Evolutionary conservation across 2,329 filamentous ascomycete species (phyloP).

Genomic region (Paecilomyces fulvus): DNA sequence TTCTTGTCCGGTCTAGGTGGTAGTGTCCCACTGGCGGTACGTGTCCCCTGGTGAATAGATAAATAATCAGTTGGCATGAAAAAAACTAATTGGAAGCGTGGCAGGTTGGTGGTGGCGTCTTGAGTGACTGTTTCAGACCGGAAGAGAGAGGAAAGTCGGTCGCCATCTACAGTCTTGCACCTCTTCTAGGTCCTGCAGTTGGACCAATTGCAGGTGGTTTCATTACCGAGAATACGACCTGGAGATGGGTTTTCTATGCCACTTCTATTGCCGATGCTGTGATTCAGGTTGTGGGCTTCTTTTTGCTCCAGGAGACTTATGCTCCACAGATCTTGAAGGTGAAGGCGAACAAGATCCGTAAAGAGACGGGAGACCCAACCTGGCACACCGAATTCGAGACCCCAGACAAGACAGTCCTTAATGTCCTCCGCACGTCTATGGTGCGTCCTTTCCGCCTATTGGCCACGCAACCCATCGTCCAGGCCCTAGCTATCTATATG

Average conservation of each 20-base stretch:
- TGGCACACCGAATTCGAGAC: slow-evolving; percentile 35
- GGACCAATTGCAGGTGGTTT: slow-evolving; percentile 60
- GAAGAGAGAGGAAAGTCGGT: slow-evolving; percentile 57
- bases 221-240: slow-evolving; percentile 54
- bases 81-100: background rate
- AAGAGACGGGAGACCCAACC: slow-evolving; percentile 28
- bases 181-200: slow-evolving; percentile 56
- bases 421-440: slow-evolving; percentile 34
- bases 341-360: slow-evolving; percentile 46
- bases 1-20: slow-evolving; percentile 53
- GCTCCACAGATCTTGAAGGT: slow-evolving; percentile 52
- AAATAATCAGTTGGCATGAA: background rate
- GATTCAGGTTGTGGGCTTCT: slow-evolving; percentile 54
- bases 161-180: slow-evolving; percentile 54
- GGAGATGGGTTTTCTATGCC: slow-evolving; percentile 67
- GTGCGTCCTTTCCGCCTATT: slow-evolving; percentile 51
- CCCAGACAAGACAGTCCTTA: slow-evolving; percentile 22
- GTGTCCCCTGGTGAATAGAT: slow-evolving; percentile 6
- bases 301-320: slow-evolving; percentile 59
- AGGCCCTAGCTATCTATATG: slow-evolving; percentile 46
- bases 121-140: slow-evolving; percentile 51
- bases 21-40: slow-evolving; percentile 46
- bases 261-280: slow-evolving; percentile 55
- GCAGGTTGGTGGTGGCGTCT: slow-evolving; percentile 40
- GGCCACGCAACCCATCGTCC: slow-evolving; percentile 52